A percentile compares a stretch with the other conserved stretches of the same genome.
These are phyloP conservation scores for Lotus japonicus DNA, from an alignment of 306 rosid species.

Conservation along the genomic window DNA sequence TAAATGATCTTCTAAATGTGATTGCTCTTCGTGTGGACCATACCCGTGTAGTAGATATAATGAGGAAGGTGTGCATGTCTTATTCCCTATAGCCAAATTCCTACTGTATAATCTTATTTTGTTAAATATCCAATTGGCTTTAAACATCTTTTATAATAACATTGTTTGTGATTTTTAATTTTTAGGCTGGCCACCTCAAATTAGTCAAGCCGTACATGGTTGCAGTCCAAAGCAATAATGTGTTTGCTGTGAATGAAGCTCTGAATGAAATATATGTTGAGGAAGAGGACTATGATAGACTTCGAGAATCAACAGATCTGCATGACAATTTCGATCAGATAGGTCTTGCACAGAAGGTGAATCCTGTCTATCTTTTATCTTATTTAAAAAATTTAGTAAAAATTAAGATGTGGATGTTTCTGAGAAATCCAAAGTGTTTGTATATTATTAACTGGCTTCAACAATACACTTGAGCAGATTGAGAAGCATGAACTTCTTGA, in stretches of 20 bases:
- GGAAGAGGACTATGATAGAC: slow-evolving; percentile 93
- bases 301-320: slow-evolving; percentile 89
- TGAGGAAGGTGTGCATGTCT: slow-evolving; percentile 65
- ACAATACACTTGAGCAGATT: slow-evolving; percentile 41
- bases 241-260: slow-evolving; percentile 89
- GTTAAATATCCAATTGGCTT: slow-evolving; percentile 3
- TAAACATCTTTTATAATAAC: neutral
- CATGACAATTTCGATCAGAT: slow-evolving; percentile 92
- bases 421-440: neutral
- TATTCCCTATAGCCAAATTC: neutral
- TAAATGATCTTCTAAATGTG: slow-evolving; percentile 87
- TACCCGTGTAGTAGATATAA: slow-evolving; percentile 90
- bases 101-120: neutral
- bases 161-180: neutral
- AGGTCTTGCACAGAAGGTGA: slow-evolving; percentile 90
- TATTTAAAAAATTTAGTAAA: slow-evolving; percentile 40
- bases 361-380: slow-evolving; percentile 1
- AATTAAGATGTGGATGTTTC: slow-evolving; percentile 18
- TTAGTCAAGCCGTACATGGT: slow-evolving; percentile 96
- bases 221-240: slow-evolving; percentile 97
- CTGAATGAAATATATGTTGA: slow-evolving; percentile 84
- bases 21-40: slow-evolving; percentile 95
- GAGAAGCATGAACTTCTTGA: slow-evolving; percentile 96
- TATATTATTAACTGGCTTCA: slow-evolving; percentile 16
- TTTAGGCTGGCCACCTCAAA: slow-evolving; percentile 84